Evolutionary conservation across 2,329 filamentous ascomycete species (phyloP).

Genomic region (Myriosclerotinia scirpicola): DNA sequence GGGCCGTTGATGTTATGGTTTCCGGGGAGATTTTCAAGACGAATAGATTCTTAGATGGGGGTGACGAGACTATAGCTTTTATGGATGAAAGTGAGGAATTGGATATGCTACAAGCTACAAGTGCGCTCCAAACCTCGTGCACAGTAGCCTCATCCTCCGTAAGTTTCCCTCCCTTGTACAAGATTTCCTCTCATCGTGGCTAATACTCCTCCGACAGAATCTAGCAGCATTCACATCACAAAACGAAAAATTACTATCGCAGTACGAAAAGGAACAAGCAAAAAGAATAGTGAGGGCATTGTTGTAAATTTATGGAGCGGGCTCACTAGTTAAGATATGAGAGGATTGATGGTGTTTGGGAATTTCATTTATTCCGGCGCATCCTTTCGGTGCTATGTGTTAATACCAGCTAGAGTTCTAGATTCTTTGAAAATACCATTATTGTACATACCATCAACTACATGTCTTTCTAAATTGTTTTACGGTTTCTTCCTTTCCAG

Average conservation of each 20-base stretch:
- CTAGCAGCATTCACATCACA: conserved; percentile 8
- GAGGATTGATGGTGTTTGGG: conserved; percentile 4
- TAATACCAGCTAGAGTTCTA: not conserved
- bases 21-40: conserved; percentile 14
- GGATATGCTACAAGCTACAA: conserved; percentile 2
- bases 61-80: not conserved
- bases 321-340: not conserved
- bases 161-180: not conserved
- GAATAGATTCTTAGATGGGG: not conserved
- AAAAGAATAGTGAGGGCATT: conserved; percentile 12
- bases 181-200: not conserved
- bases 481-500: too few relatives aligned
- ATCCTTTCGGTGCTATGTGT: not conserved
- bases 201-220: conserved; percentile 7
- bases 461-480: too few relatives aligned
- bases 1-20: conserved; percentile 1
- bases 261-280: conserved; percentile 9
- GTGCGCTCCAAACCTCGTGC: conserved; percentile 3
- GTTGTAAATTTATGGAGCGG: not conserved
- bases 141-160: not conserved
- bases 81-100: not conserved
- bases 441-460: not conserved
- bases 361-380: not conserved
- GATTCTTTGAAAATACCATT: not conserved
- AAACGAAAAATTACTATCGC: not conserved